Base-by-base conservation (phyloP, 176 grass and related monocot species). In the Echinochloa phyllopogon region DNA sequence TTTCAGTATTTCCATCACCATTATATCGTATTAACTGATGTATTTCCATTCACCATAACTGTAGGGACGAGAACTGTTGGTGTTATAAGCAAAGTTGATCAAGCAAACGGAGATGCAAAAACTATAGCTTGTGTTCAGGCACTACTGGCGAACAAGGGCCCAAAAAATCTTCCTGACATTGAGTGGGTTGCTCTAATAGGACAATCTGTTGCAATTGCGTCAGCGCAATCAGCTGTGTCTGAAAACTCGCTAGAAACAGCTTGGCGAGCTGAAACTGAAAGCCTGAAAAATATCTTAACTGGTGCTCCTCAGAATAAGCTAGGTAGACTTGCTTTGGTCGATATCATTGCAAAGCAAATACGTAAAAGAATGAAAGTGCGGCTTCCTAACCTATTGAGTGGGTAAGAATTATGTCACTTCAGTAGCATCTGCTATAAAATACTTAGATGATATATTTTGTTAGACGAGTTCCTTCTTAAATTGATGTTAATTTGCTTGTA, bases 31-130 rank as follows among this genome's bases (percentile, higher is more conserved):
- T 47, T 55, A 83, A 49, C 3, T 87, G 1, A 69, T 78, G 40
- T 60, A 81, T 52, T 74, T 56, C 69, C 20, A 20, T 80, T 64
- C 48, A 62, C 59, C 77, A 63, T 82, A 77, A 82, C 65, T 84
- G 65, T 73, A 98, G 96, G 96, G 40, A 95, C 93, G n/a, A 94
- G 96, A 91, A 98, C 96, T 72, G 71, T 98, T 41, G 95, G 95
- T 77, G 89, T 98, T 44, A 77, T 98, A 85, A 95, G 95, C 87
- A 98, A 98, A 87, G 45, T 97, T 41, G 94, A 97, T 89, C 94
- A 97, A 84, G 92, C 85, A 87, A 51, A 73, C 36, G 92, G 89
- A 85, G 94, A 97, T 67, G 82, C 76, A 15, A 97, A 97, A 87
- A 91, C 86, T 78, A 79, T 97, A 68, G 87, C 89, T 47, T 93